phyloP scores from a whole-genome alignment of 2,329 filamentous ascomycete genomes.

The Fusarium sp. region DNA sequence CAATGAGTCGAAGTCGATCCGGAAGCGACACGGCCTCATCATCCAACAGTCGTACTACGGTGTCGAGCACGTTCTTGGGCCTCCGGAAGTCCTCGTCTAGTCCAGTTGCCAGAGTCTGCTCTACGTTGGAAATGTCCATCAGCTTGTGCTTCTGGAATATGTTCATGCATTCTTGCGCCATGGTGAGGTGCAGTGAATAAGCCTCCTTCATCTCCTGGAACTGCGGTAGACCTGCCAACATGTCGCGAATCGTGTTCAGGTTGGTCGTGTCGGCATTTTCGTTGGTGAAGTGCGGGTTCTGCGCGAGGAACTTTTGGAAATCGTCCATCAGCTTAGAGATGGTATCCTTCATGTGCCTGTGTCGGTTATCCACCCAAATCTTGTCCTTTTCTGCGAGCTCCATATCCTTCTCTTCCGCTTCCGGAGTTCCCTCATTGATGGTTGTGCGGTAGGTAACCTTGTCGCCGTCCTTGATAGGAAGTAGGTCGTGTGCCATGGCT shows the following conservation, averaged over 20 bases:
- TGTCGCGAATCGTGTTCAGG: conserved; percentile 93
- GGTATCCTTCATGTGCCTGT: conserved; percentile 97
- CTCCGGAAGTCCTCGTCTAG: conserved; percentile 93
- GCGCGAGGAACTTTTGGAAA: conserved; percentile 90
- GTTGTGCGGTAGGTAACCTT: conserved; percentile 87
- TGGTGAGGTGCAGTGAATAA: conserved; percentile 93
- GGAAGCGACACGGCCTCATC: conserved; percentile 78
- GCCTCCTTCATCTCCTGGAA: conserved; percentile 96
- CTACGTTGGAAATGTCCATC: conserved; percentile 85
- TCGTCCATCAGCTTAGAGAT: conserved; percentile 93
- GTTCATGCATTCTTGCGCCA: conserved; percentile 98
- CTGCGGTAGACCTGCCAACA: conserved; percentile 93
- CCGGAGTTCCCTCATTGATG: conserved; percentile 78
- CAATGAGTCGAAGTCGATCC: conserved; percentile 86
- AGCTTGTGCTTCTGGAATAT: conserved; percentile 88
- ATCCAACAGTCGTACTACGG: conserved; percentile 88
- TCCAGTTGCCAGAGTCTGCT: conserved; percentile 92
- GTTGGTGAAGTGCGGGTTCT: conserved; percentile 93
- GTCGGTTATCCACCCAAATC: conserved; percentile 95
- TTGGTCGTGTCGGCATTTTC: conserved; percentile 76
- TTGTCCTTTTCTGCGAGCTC: conserved; percentile 91
- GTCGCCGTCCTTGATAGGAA: conserved; percentile 89
- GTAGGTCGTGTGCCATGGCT: conserved; percentile 94
- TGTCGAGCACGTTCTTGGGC: conserved; percentile 88
- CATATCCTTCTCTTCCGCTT: conserved; percentile 87